Conservation (phyloP, 1,284 basidiomycete genomes). For the Schizophyllum commune region DNA sequence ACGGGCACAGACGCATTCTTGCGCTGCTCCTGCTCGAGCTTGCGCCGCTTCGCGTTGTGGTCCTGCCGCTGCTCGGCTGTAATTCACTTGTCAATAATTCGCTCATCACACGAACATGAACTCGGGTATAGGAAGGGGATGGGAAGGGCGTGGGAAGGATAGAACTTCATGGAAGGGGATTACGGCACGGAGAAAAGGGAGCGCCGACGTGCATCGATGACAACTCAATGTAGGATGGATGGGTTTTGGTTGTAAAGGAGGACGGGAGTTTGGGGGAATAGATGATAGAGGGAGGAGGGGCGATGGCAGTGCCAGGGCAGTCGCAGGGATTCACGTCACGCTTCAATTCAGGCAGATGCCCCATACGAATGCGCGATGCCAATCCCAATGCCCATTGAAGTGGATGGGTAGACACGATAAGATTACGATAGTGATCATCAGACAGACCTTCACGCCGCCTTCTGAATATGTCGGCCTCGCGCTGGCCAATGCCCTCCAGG, state of each 20-base stretch:
- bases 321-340: not conserved
- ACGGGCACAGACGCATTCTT: conserved; percentile 33
- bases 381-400: not conserved
- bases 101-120: not conserved
- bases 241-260: no score
- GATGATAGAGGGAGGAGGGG: conserved; percentile 11
- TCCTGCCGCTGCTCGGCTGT: conserved; percentile 91
- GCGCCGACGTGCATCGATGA: conserved; percentile 8
- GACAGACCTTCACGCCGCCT: conserved; percentile 83
- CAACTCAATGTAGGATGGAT: no score
- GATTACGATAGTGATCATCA: conserved; percentile 10
- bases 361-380: not conserved
- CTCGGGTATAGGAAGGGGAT: not conserved
- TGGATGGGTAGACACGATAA: not conserved
- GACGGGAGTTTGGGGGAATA: no score
- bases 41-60: conserved; percentile 80
- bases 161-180: conserved; percentile 6
- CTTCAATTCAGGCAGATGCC: no score
- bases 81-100: conserved; percentile 6
- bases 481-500: conserved; percentile 85
- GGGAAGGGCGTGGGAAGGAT: not conserved
- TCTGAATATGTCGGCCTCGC: conserved; percentile 96
- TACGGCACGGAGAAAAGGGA: conserved; percentile 15
- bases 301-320: not conserved
- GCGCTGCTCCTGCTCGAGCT: conserved; percentile 61